A percentile compares a stretch with the other conserved stretches of the same genome.
Conservation (phyloP, 257 asterid species). For the Solanum tarijense region DNA sequence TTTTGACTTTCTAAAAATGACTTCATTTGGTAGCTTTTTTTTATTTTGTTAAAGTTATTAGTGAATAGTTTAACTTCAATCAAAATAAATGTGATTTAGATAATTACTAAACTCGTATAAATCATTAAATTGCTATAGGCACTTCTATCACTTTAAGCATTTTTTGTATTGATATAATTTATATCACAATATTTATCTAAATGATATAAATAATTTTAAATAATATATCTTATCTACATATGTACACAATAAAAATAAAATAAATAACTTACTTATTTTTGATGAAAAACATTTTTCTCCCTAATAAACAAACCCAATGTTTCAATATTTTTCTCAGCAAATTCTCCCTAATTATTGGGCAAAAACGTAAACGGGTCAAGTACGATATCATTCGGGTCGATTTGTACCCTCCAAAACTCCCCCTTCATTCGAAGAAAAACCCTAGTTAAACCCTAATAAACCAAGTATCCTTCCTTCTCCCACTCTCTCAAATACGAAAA, state of each 20-base stretch:
- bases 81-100: neutral
- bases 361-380: neutral
- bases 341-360: neutral
- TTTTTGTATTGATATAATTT: too few species aligned
- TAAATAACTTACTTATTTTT: neutral
- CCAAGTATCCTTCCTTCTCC: neutral
- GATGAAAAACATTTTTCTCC: neutral
- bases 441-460: neutral
- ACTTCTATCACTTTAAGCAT: neutral
- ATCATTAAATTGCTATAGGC: neutral
- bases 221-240: neutral
- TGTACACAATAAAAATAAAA: neutral
- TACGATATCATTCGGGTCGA: neutral
- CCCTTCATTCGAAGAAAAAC: neutral
- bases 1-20: neutral
- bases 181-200: too few species aligned
- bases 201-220: too few species aligned
- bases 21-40: neutral
- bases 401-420: neutral
- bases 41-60: neutral
- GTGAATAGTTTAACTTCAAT: fast-evolving
- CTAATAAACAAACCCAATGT: neutral
- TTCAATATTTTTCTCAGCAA: neutral
- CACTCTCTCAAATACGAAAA: neutral
- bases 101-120: too few species aligned